These are phyloP conservation scores for Ananas comosus DNA, from an alignment of 176 grass and related monocot species.

Conservation along the genomic window DNA sequence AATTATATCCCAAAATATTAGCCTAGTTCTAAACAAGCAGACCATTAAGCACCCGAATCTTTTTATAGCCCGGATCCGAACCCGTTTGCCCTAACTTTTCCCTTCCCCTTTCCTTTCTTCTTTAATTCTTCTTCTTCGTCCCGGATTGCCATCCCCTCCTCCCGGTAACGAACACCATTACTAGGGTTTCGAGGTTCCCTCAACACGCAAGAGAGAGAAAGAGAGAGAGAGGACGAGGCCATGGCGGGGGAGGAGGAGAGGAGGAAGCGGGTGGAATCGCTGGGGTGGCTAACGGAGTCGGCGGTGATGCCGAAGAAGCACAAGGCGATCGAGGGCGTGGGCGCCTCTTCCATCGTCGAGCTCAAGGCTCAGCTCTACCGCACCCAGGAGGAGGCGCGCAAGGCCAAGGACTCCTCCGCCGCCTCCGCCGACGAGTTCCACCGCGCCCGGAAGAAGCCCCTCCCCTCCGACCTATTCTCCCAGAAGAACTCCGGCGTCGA, in stretches of 20 bases:
- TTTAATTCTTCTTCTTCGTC: background rate
- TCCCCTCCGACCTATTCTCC: slow-evolving; percentile 40
- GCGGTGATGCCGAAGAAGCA: slow-evolving; percentile 94
- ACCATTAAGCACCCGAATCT: background rate
- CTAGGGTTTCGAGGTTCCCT: too few species aligned
- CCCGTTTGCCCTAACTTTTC: background rate
- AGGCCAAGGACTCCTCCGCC: slow-evolving; percentile 35
- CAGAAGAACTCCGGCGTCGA: slow-evolving; percentile 81
- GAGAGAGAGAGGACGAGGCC: slow-evolving; percentile 12
- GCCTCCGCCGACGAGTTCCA: slow-evolving; percentile 44
- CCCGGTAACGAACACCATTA: background rate
- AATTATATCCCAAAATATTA: background rate
- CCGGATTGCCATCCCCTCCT: background rate
- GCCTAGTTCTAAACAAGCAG: background rate
- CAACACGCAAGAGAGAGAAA: background rate
- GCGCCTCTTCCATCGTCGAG: slow-evolving; percentile 82
- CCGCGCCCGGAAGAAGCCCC: slow-evolving; percentile 49
- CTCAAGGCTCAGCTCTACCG: slow-evolving; percentile 95
- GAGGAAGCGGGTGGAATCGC: slow-evolving; percentile 62
- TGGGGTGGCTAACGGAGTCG: slow-evolving; percentile 97
- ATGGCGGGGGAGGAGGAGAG: slow-evolving; percentile 9
- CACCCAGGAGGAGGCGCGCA: slow-evolving; percentile 69
- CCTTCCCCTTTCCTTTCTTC: background rate
- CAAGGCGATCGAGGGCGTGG: slow-evolving; percentile 90
- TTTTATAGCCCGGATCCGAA: background rate